These are phyloP conservation scores for Paramecium tetraurelia DNA, from an alignment of 73 alveolate genomes.

Conservation along the genomic window DNA sequence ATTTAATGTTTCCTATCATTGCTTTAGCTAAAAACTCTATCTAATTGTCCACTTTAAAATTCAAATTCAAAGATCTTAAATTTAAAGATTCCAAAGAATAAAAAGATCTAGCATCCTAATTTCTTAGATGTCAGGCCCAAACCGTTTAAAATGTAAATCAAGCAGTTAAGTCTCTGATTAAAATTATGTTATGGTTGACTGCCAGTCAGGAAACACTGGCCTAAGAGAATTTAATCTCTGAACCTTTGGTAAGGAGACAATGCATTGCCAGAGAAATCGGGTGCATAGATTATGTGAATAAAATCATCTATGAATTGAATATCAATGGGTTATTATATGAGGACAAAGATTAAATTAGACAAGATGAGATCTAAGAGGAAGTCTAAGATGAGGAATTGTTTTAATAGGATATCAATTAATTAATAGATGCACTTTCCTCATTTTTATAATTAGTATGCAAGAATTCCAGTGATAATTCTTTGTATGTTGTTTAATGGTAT, in stretches of 20 bases:
- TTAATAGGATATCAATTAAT: neutral
- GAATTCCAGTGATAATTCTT: neutral
- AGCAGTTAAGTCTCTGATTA: neutral
- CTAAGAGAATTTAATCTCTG: neutral
- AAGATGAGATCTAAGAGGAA: too few relatives aligned
- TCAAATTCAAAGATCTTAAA: neutral
- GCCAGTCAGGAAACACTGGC: neutral
- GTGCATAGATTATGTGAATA: neutral
- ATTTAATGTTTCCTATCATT: neutral
- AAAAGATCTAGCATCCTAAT: neutral
- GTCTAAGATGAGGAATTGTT: neutral
- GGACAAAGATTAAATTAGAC: neutral
- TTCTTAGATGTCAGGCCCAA: neutral
- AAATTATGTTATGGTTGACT: constrained; percentile 16
- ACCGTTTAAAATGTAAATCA: neutral
- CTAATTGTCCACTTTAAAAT: neutral
- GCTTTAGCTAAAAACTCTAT: constrained; percentile 24
- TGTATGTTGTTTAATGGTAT: constrained; percentile 36
- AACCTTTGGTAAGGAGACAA: neutral
- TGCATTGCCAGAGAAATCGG: constrained; percentile 5
- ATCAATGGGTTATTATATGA: constrained; percentile 23
- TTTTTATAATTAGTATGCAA: constrained; percentile 39
- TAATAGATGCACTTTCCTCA: constrained; percentile 10
- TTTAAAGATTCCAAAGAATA: constrained; percentile 27
- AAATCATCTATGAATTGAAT: neutral